Evolutionary conservation across 179 eudicot genomes (phyloP).

Genomic region (Camellia oleifera): DNA sequence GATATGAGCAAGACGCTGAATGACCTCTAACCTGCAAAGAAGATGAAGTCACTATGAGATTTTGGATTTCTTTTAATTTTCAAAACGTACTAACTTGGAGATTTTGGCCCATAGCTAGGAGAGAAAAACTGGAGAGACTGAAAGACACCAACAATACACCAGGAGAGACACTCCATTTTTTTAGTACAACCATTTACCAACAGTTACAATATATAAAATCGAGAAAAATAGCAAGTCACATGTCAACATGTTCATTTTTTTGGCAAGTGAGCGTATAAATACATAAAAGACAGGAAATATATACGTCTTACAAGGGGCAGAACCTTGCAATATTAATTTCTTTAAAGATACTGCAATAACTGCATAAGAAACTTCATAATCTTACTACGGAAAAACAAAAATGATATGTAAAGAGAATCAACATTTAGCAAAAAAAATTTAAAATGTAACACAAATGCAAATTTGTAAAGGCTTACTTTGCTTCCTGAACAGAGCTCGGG

Average conservation of each 20-base stretch:
- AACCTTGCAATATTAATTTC: not conserved
- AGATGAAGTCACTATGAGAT: slow-evolving; percentile 9
- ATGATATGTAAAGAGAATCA: not conserved
- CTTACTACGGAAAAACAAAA: not conserved
- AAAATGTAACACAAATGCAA: not conserved
- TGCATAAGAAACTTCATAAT: not conserved
- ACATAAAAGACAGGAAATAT: no score
- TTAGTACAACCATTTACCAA: not conserved
- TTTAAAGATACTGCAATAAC: slow-evolving; percentile 4
- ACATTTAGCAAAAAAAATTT: not conserved
- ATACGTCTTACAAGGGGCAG: not conserved
- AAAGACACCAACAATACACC: not conserved
- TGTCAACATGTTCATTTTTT: not conserved
- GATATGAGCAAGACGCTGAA: slow-evolving; percentile 86
- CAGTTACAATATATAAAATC: not conserved
- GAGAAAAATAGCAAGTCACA: not conserved
- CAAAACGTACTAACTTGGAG: not conserved
- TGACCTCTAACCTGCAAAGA: slow-evolving; percentile 71
- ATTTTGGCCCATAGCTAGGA: slow-evolving; percentile 1
- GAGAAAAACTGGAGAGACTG: not conserved
- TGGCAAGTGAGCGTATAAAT: no score
- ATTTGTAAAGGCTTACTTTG: slow-evolving; percentile 56
- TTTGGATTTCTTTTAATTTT: not conserved
- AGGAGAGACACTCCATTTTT: not conserved
- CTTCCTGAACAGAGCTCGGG: slow-evolving; percentile 96